Percentiles rank a stretch among this genome's conserved stretches.
Conservation (phyloP, 164 flowering plant genomes). For the Cinnamomum micranthum region DNA sequence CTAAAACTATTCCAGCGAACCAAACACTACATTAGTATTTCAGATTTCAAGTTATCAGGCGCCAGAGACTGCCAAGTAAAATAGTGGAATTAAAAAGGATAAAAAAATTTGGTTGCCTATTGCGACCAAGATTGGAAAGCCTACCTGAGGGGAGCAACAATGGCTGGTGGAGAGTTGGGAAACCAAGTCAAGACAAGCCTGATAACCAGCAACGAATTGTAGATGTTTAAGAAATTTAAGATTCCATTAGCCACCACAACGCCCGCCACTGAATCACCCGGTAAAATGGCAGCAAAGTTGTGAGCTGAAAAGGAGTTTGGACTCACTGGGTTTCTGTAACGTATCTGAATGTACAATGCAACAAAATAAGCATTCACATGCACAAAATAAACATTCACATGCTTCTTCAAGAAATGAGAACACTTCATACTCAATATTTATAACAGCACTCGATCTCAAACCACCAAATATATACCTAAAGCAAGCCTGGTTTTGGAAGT, state of each 20-base stretch:
- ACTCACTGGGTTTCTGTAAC: constrained; percentile 30
- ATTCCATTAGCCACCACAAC: constrained; percentile 81
- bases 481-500: neutral
- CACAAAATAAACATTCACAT: neutral
- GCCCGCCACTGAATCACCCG: constrained; percentile 94
- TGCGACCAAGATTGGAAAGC: neutral
- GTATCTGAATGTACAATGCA: constrained; percentile 37
- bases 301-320: constrained; percentile 31
- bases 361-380: neutral
- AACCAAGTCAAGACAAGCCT: constrained; percentile 99
- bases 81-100: too few relatives aligned
- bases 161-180: constrained; percentile 86
- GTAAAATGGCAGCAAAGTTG: constrained; percentile 85
- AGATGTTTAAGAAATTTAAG: constrained; percentile 74
- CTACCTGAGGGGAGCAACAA: constrained; percentile 93
- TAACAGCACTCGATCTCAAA: neutral
- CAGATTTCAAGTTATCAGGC: too few relatives aligned
- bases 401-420: neutral
- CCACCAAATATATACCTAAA: neutral
- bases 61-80: too few relatives aligned
- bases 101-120: too few relatives aligned
- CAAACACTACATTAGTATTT: too few relatives aligned
- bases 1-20: too few relatives aligned
- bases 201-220: constrained; percentile 69
- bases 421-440: neutral